These are phyloP conservation scores for Houttuynia cordata DNA, from an alignment of 164 flowering plant species.

Conservation along the genomic window DNA sequence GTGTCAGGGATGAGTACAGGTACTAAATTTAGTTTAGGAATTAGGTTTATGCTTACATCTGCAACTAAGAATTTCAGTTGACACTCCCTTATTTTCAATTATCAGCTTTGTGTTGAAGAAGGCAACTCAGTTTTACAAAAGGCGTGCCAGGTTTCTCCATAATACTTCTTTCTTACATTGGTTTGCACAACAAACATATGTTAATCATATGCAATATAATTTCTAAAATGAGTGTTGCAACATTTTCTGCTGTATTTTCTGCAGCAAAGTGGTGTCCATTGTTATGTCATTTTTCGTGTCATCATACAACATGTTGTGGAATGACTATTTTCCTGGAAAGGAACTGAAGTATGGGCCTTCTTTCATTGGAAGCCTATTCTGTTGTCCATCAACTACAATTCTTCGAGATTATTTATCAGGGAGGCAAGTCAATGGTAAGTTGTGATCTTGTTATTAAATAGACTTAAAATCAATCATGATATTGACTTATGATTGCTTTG, in stretches of 20 bases:
- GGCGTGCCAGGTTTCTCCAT: constrained; percentile 47
- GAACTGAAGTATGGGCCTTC: constrained; percentile 53
- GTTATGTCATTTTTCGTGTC: constrained; percentile 64
- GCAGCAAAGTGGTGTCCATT: constrained; percentile 64
- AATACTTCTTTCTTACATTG: not conserved
- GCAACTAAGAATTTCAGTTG: not conserved
- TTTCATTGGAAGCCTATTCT: constrained; percentile 75
- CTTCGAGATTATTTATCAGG: constrained; percentile 66
- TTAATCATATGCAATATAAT: not conserved
- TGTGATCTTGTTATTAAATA: no score
- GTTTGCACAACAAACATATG: not conserved
- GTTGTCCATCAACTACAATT: constrained; percentile 56
- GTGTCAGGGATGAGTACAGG: constrained; percentile 93
- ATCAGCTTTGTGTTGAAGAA: constrained; percentile 75
- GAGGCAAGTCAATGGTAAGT: constrained; percentile 90
- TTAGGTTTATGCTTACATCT: not conserved
- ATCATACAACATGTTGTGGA: constrained; percentile 50
- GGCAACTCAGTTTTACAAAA: constrained; percentile 38
- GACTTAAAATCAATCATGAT: no score
- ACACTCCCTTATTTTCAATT: not conserved
- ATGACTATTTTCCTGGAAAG: constrained; percentile 41
- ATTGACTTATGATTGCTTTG: not conserved
- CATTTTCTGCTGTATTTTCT: constrained; percentile 3
- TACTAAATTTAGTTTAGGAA: constrained; percentile 7
- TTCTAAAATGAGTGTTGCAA: not conserved